phyloP scores from a whole-genome alignment of 2,329 filamentous ascomycete species.

The Trichophyton simii region DNA sequence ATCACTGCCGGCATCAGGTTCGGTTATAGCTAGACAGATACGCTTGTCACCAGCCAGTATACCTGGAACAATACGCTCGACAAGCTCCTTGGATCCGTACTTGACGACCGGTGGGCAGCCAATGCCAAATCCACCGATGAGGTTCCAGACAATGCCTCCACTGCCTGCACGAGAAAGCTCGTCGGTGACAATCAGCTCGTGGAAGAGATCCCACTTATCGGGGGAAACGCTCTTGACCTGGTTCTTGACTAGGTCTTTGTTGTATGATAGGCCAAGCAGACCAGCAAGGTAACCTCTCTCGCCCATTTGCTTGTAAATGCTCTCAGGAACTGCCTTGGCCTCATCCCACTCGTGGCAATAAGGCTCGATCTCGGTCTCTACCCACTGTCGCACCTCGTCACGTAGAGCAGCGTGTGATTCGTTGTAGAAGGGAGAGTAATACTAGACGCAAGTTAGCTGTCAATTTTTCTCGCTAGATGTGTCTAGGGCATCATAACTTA shows the following conservation, averaged over 20 bases:
- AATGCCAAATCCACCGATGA: slow-evolving; percentile 93
- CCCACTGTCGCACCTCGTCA: slow-evolving; percentile 82
- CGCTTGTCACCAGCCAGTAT: slow-evolving; percentile 89
- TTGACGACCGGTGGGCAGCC: slow-evolving; percentile 84
- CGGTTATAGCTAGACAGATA: slow-evolving; percentile 93
- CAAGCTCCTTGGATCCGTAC: slow-evolving; percentile 73
- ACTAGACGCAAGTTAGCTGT: slow-evolving; percentile 39
- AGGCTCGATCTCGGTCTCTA: slow-evolving; percentile 79
- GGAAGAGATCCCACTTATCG: slow-evolving; percentile 96
- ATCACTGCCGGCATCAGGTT: slow-evolving; percentile 88
- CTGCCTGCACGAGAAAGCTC: slow-evolving; percentile 81
- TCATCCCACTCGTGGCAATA: slow-evolving; percentile 95
- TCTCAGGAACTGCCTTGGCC: slow-evolving; percentile 73
- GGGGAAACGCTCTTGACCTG: slow-evolving; percentile 63
- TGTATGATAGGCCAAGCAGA: slow-evolving; percentile 68
- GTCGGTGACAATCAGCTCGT: slow-evolving; percentile 90
- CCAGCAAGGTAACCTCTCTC: slow-evolving; percentile 85
- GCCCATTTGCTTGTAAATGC: slow-evolving; percentile 92
- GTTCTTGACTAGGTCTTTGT: slow-evolving; percentile 58
- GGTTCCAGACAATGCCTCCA: slow-evolving; percentile 91
- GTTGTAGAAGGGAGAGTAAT: slow-evolving; percentile 95
- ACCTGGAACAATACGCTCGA: slow-evolving; percentile 76
- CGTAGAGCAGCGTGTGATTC: slow-evolving; percentile 84
- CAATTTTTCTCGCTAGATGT: neutral
- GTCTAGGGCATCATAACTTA: slow-evolving; percentile 37